Base-by-base conservation (phyloP, 2,329 filamentous ascomycete genomes). In the Verticillium longisporum region DNA sequence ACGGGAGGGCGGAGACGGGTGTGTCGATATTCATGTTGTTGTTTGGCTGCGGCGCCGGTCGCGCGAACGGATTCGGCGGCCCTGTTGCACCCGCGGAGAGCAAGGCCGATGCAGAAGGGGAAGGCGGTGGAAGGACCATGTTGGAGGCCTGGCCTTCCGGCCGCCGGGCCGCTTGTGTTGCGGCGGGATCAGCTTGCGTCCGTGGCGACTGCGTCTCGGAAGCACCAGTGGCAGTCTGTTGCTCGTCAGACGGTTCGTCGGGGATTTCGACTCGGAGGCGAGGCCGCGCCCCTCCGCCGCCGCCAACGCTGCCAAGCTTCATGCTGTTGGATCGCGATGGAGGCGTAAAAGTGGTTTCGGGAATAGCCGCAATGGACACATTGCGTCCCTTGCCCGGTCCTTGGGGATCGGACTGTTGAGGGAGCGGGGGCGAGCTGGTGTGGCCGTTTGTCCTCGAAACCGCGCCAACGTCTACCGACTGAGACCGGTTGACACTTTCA, bases 241-340 rank as follows among this genome's bases (percentile, higher is more conserved):
- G 86, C 55, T 79, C 79, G 67, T 96, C 92, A 10, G 92, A 96
- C 50, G 88, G 87, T 69, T 96, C 95, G 66, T 92, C 94, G 0
- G 95, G 95, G 68, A 99, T 99, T 71, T 97, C 92, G 4, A 99
- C 92, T 68, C 91, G 97, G 56, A 99, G 80, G 59, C 91, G 86
- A 2, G 95, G 95, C 60, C 93, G 84, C 68, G 90, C 87, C 9
- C 86, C 86, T 60, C 85, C 86, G 11, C 82, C 77, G 31, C 84
- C 78, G 18, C 41, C 41, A 50, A 21, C 18, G 11, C 41, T 50
- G 6, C 41, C 41, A 21, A 50, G 41, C 41, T 50, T 50, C 41
- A 50, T 50, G 66, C 88, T 96, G 70, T 91, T 92, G n/a, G 90
- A 87, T 41, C 91, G 84, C 21, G 88, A 88, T 0, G 91, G 90